Percentiles rank a stretch among this genome's conserved stretches.
Evolutionary conservation across 192 early-diverging fungal species (phyloP).

Genomic region (Coemansia nantahalensis): DNA sequence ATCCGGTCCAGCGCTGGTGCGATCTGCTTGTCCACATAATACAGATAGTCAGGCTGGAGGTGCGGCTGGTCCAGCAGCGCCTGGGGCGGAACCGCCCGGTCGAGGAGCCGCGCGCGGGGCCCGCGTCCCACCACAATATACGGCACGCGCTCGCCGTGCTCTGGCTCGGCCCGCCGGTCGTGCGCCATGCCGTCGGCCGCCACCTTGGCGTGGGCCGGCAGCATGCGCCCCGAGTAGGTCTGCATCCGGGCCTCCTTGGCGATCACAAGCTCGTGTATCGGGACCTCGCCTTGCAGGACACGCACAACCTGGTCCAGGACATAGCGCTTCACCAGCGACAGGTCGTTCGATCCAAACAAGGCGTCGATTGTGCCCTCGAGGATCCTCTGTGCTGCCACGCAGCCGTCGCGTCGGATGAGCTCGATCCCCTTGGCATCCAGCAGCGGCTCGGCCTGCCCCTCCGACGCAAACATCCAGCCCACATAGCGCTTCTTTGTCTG

Average conservation of each 20-base stretch:
- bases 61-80: constrained; percentile 61
- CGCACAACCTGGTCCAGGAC: constrained; percentile 68
- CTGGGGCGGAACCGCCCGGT: constrained; percentile 69
- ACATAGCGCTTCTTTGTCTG: constrained; percentile 94
- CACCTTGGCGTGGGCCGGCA: constrained; percentile 73
- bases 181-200: constrained; percentile 61
- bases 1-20: constrained; percentile 76
- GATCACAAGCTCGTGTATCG: constrained; percentile 81
- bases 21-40: constrained; percentile 86
- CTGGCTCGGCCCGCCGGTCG: constrained; percentile 76
- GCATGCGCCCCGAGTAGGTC: constrained; percentile 60
- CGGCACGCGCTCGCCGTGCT: constrained; percentile 86
- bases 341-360: constrained; percentile 76
- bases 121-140: constrained; percentile 78
- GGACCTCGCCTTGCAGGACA: constrained; percentile 65
- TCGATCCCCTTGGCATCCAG: constrained; percentile 98
- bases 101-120: constrained; percentile 64
- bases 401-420: constrained; percentile 88
- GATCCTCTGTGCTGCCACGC: constrained; percentile 72
- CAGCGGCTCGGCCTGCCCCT: constrained; percentile 61
- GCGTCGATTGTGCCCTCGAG: constrained; percentile 75
- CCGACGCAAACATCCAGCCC: constrained; percentile 76
- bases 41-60: constrained; percentile 69
- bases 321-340: constrained; percentile 77
- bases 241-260: constrained; percentile 84